Base-by-base conservation (phyloP, 23 red algal genomes). In the Chondrus crispus region DNA sequence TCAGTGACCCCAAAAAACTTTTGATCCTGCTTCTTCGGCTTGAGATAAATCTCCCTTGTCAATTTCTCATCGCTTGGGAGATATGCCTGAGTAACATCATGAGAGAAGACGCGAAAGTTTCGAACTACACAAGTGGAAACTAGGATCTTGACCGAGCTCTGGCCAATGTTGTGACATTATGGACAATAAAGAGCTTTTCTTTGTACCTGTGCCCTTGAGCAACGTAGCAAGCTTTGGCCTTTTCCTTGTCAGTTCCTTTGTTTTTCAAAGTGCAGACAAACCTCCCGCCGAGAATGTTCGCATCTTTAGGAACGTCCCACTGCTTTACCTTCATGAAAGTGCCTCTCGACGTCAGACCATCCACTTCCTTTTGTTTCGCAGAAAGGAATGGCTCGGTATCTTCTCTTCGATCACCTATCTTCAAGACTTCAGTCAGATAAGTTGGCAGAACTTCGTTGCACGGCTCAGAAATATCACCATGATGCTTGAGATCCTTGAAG, bases 161-260 rank as follows among this genome's bases (percentile, higher is more conserved):
- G 84, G 5, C 62, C 38, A 5, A 71, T 14, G 3, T 36, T 29
- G 62, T 2, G 3, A 0, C 84, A 51, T 68, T 50, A 0, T 88
- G 84, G 18, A 88, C 2, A 0, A 88, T 44, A 28, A 68, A 36
- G 5, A 19, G 2, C 51, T 88, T 88, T 35, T 48, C 0, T 20
- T n/a, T 74, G 84, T 88, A 30, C 62, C 22, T 74, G 68, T 88
- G 44, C 20, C 84, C 84, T 73, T 88, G 84, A 4, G 41, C 84
- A 28, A 88, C 84, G 42, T 73, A 73, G 9, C 84, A 37, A 32
- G 36, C 60, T 73, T 88, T 88, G 1, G 2, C 40, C 36, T 46
- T 50, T 46, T 88, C 84, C 12, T 46, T 53, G 3, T 71, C 63
- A 42, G 68, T 88, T 18, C 62, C 62, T 3, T 74, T 24, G 4